These are phyloP conservation scores for Francoa sonchifolia DNA, from an alignment of 441 rosid species.

Conservation along the genomic window DNA sequence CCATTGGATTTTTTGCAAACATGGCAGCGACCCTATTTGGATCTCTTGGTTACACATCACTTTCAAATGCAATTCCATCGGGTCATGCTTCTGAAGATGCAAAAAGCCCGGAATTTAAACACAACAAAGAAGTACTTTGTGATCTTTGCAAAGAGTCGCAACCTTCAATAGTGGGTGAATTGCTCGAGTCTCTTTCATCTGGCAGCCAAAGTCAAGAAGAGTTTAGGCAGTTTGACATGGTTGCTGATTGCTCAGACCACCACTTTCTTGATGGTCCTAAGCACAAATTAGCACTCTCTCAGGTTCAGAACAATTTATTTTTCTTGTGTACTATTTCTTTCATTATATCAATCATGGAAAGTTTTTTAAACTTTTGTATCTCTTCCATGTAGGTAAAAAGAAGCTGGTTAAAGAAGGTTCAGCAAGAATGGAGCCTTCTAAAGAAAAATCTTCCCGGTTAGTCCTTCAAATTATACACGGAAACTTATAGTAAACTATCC, in stretches of 20 bases:
- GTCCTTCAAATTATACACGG: conserved; percentile 15
- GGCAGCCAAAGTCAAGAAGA: conserved; percentile 13
- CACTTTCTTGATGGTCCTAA: conserved; percentile 38
- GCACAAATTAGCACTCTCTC: conserved; percentile 32
- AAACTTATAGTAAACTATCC: no score
- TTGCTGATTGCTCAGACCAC: conserved; percentile 61
- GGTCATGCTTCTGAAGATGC: conserved; percentile 24
- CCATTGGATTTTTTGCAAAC: conserved; percentile 53
- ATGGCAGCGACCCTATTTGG: conserved; percentile 48
- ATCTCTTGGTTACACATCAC: conserved; percentile 32
- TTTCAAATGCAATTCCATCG: conserved; percentile 22
- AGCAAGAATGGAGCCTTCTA: conserved; percentile 76
- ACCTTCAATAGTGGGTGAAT: conserved; percentile 17
- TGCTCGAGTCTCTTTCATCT: conserved; percentile 13
- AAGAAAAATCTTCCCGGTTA: conserved; percentile 74
- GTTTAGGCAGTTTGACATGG: conserved; percentile 68
- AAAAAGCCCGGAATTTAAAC: conserved; percentile 19
- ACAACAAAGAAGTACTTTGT: conserved; percentile 18
- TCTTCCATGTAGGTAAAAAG: conserved; percentile 37
- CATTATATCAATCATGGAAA: conserved; percentile 3
- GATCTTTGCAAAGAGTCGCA: conserved; percentile 26
- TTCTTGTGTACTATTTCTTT: no score
- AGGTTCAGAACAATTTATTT: no score
- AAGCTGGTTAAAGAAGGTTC: conserved; percentile 75
- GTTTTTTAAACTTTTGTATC: neutral